Evolutionary conservation across 345 rosid genomes (phyloP).

Genomic region (Jatropha curcas): DNA sequence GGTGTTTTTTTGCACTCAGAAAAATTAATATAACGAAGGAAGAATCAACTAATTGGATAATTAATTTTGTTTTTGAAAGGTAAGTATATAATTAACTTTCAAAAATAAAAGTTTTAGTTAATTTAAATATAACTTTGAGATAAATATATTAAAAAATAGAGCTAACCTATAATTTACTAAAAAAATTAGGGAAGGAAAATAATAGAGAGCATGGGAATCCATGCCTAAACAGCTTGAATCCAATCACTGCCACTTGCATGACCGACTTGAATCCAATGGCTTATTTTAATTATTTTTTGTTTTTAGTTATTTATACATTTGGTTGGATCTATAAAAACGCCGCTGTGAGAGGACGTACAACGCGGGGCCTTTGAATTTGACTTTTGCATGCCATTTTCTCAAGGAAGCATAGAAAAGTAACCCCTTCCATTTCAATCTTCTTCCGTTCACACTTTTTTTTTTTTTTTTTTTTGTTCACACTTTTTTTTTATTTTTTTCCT

Average conservation of each 20-base stretch:
- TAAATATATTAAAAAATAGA: too few species aligned
- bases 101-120: too few species aligned
- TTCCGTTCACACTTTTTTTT: neutral
- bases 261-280: neutral
- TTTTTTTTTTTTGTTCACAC: too few species aligned
- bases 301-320: neutral
- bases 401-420: neutral
- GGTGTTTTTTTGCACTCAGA: too few species aligned
- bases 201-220: conserved; percentile 10
- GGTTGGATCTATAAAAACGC: conserved; percentile 30
- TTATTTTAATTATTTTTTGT: neutral
- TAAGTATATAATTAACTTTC: too few species aligned
- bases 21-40: too few species aligned
- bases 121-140: too few species aligned
- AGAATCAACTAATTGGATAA: too few species aligned
- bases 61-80: too few species aligned
- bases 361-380: conserved; percentile 16
- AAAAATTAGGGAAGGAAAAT: neutral
- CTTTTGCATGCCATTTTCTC: conserved; percentile 14
- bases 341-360: conserved; percentile 11
- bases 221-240: conserved; percentile 29
- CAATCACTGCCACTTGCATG: conserved; percentile 14
- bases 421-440: too few species aligned
- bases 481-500: too few species aligned
- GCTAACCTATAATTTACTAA: too few species aligned